These are phyloP conservation scores for Psophocarpus tetragonolobus DNA, from an alignment of 306 rosid species.

Conservation along the genomic window DNA sequence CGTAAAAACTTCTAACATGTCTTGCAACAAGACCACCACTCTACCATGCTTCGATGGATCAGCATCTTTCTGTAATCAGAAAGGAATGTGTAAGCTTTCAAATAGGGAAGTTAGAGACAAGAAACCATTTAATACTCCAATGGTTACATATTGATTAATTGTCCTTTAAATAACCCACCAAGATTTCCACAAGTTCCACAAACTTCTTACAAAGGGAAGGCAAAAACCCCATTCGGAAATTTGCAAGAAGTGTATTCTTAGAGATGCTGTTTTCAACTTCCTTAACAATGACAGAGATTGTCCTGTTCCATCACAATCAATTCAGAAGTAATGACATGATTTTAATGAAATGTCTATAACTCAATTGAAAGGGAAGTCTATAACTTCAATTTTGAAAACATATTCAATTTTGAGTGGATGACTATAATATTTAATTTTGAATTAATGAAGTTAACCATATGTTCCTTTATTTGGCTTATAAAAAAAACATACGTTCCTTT, in stretches of 20 bases:
- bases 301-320: slow-evolving; percentile 60
- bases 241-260: slow-evolving; percentile 80
- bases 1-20: slow-evolving; percentile 95
- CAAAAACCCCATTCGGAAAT: slow-evolving; percentile 82
- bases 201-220: slow-evolving; percentile 83
- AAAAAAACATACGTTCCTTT: background rate
- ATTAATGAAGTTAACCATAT: slow-evolving; percentile 2
- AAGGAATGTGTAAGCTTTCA: slow-evolving; percentile 37
- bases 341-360: slow-evolving; percentile 22
- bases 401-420: background rate
- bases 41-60: slow-evolving; percentile 61
- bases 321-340: slow-evolving; percentile 37
- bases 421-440: background rate
- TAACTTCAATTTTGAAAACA: slow-evolving; percentile 32
- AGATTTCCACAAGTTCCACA: slow-evolving; percentile 85
- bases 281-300: slow-evolving; percentile 70
- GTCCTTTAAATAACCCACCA: slow-evolving; percentile 60
- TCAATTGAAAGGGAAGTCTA: too few species aligned
- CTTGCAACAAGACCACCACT: slow-evolving; percentile 87
- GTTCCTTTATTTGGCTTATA: slow-evolving; percentile 4
- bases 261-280: slow-evolving; percentile 85
- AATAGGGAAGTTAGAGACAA: slow-evolving; percentile 24
- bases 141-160: slow-evolving; percentile 20
- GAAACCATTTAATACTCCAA: slow-evolving; percentile 27
- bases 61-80: slow-evolving; percentile 65